Evolutionary conservation across 169 alveolate species (phyloP).

Genomic region (Babesia microti): DNA sequence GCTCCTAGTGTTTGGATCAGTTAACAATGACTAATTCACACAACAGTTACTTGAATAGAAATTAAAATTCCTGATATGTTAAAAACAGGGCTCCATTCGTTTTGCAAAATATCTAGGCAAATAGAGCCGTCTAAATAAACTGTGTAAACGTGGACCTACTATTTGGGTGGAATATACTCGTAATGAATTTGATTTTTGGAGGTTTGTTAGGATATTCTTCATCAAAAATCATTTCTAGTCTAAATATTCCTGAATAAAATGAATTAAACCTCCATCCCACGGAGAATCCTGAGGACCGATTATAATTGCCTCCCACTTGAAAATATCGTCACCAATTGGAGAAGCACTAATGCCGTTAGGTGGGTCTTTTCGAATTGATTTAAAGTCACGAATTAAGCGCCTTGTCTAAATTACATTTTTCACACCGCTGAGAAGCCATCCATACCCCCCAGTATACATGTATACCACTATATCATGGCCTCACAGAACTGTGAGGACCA

Average conservation of each 20-base stretch:
- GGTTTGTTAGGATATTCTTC: constrained; percentile 85
- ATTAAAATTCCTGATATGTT: constrained; percentile 91
- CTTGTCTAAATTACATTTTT: constrained; percentile 54
- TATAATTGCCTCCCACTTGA: constrained; percentile 93
- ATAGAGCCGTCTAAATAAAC: constrained; percentile 87
- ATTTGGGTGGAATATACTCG: constrained; percentile 82
- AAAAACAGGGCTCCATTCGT: constrained; percentile 95
- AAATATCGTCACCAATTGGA: constrained; percentile 86
- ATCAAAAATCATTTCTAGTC: constrained; percentile 74
- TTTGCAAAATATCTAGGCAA: constrained; percentile 85
- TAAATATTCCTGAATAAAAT: constrained; percentile 50
- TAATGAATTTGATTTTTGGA: constrained; percentile 72
- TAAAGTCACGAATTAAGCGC: constrained; percentile 81
- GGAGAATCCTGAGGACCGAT: constrained; percentile 95
- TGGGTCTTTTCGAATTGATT: constrained; percentile 80
- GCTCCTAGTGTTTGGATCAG: constrained; percentile 92
- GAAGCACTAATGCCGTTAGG: constrained; percentile 88
- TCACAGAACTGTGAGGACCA: too few relatives aligned
- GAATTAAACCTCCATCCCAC: constrained; percentile 90
- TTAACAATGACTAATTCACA: constrained; percentile 69
- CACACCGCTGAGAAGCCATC: too few relatives aligned
- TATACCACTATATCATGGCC: too few relatives aligned
- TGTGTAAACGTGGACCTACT: constrained; percentile 42
- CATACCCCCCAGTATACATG: too few relatives aligned
- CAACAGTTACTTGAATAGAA: constrained; percentile 73